A percentile compares a stretch with the other conserved stretches of the same genome.
phyloP scores from a whole-genome alignment of 1,284 basidiomycete genomes.

The Cutaneotrichosporon daszewskae region DNA sequence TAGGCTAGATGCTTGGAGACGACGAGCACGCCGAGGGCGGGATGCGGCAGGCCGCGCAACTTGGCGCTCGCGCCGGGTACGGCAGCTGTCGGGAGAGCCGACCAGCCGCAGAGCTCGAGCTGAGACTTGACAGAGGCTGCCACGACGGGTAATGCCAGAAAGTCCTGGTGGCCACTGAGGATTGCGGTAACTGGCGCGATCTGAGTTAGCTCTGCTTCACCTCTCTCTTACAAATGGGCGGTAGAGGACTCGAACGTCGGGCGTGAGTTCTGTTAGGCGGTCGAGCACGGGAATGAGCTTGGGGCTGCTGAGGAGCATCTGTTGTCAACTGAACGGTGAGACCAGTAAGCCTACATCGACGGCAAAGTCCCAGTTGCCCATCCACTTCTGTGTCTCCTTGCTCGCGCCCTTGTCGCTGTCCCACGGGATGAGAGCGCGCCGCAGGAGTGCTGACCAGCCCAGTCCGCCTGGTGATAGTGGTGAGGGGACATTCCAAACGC shows the following conservation, averaged over 20 bases:
- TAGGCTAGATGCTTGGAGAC: conserved; percentile 64
- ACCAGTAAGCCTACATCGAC: conserved; percentile 52
- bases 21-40: conserved; percentile 41
- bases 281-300: conserved; percentile 28
- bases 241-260: conserved; percentile 61
- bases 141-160: conserved; percentile 23
- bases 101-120: conserved; percentile 40
- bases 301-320: conserved; percentile 39
- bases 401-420: conserved; percentile 17
- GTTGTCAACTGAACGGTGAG: background rate
- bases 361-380: conserved; percentile 55
- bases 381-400: conserved; percentile 50
- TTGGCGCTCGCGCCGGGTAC: conserved; percentile 4
- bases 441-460: conserved; percentile 54
- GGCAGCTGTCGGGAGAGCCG: background rate
- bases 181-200: conserved; percentile 31
- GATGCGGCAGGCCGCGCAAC: conserved; percentile 38
- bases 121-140: conserved; percentile 23
- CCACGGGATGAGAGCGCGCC: conserved; percentile 49
- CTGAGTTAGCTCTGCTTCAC: conserved; percentile 8
- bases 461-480: conserved; percentile 49
- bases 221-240: conserved; percentile 71
- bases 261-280: conserved; percentile 62
- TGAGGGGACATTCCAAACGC: conserved; percentile 70
- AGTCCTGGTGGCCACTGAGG: conserved; percentile 20